Evolutionary conservation across 2,329 filamentous ascomycete genomes (phyloP).

Genomic region (Fusarium cyanostomum): DNA sequence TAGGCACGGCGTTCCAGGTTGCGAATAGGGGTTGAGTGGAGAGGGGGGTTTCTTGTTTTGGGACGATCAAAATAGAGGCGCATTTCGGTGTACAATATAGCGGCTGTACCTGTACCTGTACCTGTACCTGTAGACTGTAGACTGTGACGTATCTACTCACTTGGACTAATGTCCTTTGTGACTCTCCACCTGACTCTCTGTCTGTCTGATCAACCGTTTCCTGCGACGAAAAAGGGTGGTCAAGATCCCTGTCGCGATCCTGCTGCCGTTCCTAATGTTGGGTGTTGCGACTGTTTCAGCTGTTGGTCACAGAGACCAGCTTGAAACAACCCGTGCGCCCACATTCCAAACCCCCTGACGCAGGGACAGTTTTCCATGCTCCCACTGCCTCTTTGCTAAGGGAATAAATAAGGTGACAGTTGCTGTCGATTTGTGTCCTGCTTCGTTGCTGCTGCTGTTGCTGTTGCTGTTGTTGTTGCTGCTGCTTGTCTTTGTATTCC

Average conservation of each 20-base stretch:
- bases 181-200: constrained; percentile 16
- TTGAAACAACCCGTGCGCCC: constrained; percentile 41
- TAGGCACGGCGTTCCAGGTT: constrained; percentile 37
- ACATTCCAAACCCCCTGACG: constrained; percentile 32
- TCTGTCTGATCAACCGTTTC: constrained; percentile 26
- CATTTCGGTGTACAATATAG: constrained; percentile 16
- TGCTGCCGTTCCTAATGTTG: constrained; percentile 18
- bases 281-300: constrained; percentile 36
- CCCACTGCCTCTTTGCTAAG: constrained; percentile 3
- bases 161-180: neutral
- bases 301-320: constrained; percentile 26
- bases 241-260: constrained; percentile 16
- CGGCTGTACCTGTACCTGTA: neutral
- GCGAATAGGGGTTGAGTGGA: constrained; percentile 11
- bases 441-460: constrained; percentile 8
- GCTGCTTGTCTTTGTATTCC: constrained; percentile 17
- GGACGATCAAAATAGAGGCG: constrained; percentile 27
- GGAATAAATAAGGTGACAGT: constrained; percentile 21
- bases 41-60: constrained; percentile 7
- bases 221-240: constrained; percentile 21
- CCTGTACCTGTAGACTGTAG: neutral
- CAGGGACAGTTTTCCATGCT: constrained; percentile 15
- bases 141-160: no score
- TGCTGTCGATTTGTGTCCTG: neutral
- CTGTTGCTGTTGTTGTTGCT: constrained; percentile 3